Evolutionary conservation across 2,329 filamentous ascomycete genomes (phyloP), one percentile per base, ranked within the genome.

Genomic region (Zymoseptoria crescenta): DNA sequence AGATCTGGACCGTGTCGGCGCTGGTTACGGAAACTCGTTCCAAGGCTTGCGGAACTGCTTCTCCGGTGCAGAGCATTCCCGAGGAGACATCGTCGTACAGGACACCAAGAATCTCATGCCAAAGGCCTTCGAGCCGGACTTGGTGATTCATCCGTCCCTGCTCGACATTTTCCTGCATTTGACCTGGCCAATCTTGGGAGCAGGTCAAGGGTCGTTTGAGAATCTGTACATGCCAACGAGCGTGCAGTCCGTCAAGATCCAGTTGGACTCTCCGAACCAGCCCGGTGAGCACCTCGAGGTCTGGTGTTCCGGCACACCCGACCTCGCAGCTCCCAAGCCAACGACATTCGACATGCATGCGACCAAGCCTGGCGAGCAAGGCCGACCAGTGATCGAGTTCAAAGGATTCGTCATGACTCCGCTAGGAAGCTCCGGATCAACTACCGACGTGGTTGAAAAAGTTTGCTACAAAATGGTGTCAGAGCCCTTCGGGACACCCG

Each of bases 211-310:
- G 13, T 35, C n/a, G 20, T 48, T 56, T 16, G 20, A 35, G 16
- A 49, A 21, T 8, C 54, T 56, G 2, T 56, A 45, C 54, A 56
- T 56, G 54, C 54, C 54, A 7, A 49, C 54, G 19, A 20, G 19
- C 21, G 45, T 56, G 29, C 19, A 50, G 21, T 35, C 35, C 20
- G 54, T 50, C 20, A 45, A 56, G n/a, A 56, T 56, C 28, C 16
- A 19, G 19, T 50, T 49, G 41, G 16, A 35, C 48, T 20, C 45
- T 16, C 20, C 41, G 57, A 65, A 21, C 52, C 58, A 10, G 62
- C 57, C 16, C 69, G 67, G 67, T 30, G 61, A 8, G 24, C 49
- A 51, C 16, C 49, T 51, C 8, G 16, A 24, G 8, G 49, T 51
- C 19, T 51, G 49, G 49, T 51, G 49, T 19, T 13, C 49, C 20